Base-by-base conservation (phyloP, 2,329 filamentous ascomycete genomes). In the Talaromyces rugulosus region DNA sequence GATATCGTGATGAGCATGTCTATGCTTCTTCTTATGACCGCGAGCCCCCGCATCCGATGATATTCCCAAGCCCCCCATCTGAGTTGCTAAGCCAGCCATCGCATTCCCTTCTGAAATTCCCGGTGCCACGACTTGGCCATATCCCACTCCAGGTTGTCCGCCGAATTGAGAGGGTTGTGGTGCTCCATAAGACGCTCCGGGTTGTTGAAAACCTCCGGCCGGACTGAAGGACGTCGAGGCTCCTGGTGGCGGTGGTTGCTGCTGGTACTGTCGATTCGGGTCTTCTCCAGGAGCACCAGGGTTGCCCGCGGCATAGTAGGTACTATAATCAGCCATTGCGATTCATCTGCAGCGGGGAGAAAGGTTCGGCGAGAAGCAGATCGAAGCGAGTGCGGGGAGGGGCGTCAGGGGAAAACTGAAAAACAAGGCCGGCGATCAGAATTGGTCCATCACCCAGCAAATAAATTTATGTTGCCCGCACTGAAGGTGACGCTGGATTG, bases 1-100 rank as follows among this genome's bases (percentile, higher is more conserved):
- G 59, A 98, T 86, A 44, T 87, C 89, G 75, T 98, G 94, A 76
- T 96, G 90, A 66, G 93, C 94, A 78, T 98, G 94, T 63, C 92
- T 87, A 74, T 97, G 90, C 83, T 96, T 97, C 86, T 96, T 98
- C 83, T 93, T 89, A 57, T 80, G 76, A 42, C 75, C 67, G 74
- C 87, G 78, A 57, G 73, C 67, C 59, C 70, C 72, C 61, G 71
- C 67, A 60, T 84, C 82, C 62, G 72, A 76, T 36, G 83, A 86
- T 67, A 96, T 80, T 47, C 83, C 87, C 84, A 96, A 85, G 63
- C 87, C 87, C 50, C 88, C 88, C 88, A 96, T 89, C 75, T 96
- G 92, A 60, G 87, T 83, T 12, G 77, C 67, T 58, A 83, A 67
- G 3, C 77, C 78, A 28, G 71, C 74, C 69, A 80, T 73, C 34